Conservation (phyloP, 2,329 filamentous ascomycete genomes). For the Magnaporthiopsis poae region DNA sequence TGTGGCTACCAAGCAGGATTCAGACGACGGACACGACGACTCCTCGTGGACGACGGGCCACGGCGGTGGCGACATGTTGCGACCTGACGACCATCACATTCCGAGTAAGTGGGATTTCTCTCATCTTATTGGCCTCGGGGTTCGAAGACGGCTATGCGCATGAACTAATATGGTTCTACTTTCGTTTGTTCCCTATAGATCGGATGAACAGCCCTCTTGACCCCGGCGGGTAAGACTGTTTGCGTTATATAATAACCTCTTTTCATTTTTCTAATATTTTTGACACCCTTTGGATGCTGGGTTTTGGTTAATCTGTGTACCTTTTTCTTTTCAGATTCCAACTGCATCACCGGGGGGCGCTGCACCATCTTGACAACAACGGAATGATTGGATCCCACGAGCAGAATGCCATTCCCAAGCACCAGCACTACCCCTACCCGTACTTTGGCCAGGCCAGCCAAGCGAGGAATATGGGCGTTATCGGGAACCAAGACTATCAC, state of each 20-base stretch:
- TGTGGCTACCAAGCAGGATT: background rate
- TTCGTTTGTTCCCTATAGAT: background rate
- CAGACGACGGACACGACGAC: constrained; percentile 7
- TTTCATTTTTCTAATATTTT: too few species aligned
- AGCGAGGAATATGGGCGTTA: background rate
- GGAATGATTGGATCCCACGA: constrained; percentile 6
- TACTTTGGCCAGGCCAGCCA: background rate
- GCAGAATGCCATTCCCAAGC: background rate
- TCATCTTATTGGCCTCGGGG: background rate
- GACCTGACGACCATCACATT: constrained; percentile 6
- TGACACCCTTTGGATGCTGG: too few species aligned
- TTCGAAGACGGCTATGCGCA: background rate
- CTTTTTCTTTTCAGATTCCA: constrained; percentile 9
- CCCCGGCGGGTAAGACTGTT: constrained; percentile 11
- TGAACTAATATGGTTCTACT: background rate
- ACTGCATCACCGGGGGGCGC: constrained; percentile 8
- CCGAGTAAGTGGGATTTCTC: constrained; percentile 9
- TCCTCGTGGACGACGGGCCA: constrained; percentile 1
- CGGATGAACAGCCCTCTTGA: constrained; percentile 8
- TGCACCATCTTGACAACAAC: constrained; percentile 15
- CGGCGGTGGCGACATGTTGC: constrained; percentile 10
- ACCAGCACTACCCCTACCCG: background rate
- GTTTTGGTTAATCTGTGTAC: background rate
- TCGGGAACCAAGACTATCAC: background rate
- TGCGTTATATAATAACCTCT: background rate